Base-by-base conservation (phyloP, 2,329 filamentous ascomycete genomes). In the Beauveria australis region DNA sequence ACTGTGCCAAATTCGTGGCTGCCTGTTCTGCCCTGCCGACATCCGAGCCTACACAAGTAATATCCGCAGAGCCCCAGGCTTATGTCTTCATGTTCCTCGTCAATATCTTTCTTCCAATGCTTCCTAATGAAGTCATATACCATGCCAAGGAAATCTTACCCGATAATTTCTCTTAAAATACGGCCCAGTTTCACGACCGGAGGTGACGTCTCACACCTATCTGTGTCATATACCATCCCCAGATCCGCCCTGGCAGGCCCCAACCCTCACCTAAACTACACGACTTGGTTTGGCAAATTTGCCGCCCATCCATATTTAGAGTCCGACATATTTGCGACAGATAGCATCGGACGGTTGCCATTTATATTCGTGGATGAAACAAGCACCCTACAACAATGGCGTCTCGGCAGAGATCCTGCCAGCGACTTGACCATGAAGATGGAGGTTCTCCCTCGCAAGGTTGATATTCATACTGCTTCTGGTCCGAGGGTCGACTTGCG, bases 401-500 rank as follows among this genome's bases (percentile, higher is more conserved):
- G 41, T 16, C 59, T 63, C 19, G 55, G 51, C 7, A 28, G 64
- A 37, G 53, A 63, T 33, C 55, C 61, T 1, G 43, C 43, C 24
- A 63, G 64, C 59, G 63, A 63, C n/a, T 24, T 65, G 43, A 57
- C 44, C 12, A 44, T 65, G 12, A 37, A 53, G 26, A 61, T 63
- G 55, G 41, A 63, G 9, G 64, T 65, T n/a, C 62, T 57, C 18
- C 63, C 64, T 7, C 63, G 63, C 19, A 48, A 62, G 12, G 61
- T 63, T 43, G 61, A 63, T 10, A 24, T 53, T 5, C 56, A 37
- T 7, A 62, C 63, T 3, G 37, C 64, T 16, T 52, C 61, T 18
- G 63, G 64, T 10, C 64, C 62, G 14, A 46, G 63, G 18, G 53
- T 66, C 43, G 61, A 63, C 41, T 43, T 65, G 10, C 61, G 63